Percentiles rank a stretch among this genome's conserved stretches.
Evolutionary conservation across 345 rosid genomes (phyloP).

Genomic region (Populus pruinosa): DNA sequence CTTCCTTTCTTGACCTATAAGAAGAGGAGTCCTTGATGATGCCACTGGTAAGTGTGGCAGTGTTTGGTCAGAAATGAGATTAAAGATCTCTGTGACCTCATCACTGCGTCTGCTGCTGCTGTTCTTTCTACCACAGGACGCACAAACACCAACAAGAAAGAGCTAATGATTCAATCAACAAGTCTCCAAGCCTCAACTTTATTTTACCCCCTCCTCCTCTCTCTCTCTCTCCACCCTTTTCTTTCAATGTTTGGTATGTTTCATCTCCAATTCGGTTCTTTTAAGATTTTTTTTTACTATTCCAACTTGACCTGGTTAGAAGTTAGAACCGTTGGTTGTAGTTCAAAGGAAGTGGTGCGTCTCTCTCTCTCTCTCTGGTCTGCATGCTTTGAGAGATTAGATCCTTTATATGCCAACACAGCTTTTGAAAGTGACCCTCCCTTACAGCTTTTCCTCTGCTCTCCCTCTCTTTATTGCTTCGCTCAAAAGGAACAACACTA

Average conservation of each 20-base stretch:
- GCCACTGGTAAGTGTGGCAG: conserved; percentile 42
- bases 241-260: too few species aligned
- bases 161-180: neutral
- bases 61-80: conserved; percentile 47
- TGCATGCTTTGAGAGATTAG: conserved; percentile 20
- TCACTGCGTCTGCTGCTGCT: conserved; percentile 37
- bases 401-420: conserved; percentile 34
- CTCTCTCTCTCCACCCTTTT: neutral
- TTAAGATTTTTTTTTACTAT: conserved; percentile 2
- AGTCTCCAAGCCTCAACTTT: conserved; percentile 5
- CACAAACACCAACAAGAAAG: neutral
- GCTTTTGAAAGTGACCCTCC: conserved; percentile 43
- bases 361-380: neutral
- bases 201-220: neutral
- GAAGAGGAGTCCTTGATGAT: conserved; percentile 22
- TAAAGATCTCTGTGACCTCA: conserved; percentile 47
- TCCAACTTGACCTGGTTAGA: conserved; percentile 1
- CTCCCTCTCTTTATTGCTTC: conserved; percentile 32
- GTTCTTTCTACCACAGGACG: conserved; percentile 21
- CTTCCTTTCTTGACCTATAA: conserved; percentile 15
- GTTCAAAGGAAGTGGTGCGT: conserved; percentile 5
- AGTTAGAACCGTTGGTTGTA: conserved; percentile 3
- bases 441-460: conserved; percentile 18
- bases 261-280: neutral
- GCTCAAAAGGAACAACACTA: conserved; percentile 39